Base-by-base conservation (phyloP, 257 asterid species). In the Primulina huaijiensis region DNA sequence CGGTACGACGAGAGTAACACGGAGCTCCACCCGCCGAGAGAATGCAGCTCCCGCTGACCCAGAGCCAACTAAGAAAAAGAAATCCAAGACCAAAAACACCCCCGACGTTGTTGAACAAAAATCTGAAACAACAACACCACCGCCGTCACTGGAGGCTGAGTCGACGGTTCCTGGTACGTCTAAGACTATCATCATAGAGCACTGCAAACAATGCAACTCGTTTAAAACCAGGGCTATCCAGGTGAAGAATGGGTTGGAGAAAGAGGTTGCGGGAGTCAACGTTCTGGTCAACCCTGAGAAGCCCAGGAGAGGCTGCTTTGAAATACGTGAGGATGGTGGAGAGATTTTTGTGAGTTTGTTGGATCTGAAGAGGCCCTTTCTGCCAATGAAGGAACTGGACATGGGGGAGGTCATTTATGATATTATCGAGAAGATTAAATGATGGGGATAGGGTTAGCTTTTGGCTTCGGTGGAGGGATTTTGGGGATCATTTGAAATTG, bases 251-350 rank as follows among this genome's bases (percentile, higher is more conserved):
- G 98, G 79, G 63, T 11, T 92, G 77, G 92, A 92, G 82, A 69
- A 82, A 19, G 84, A 67, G 0, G 81, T 87, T 0, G 69, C 29
- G 33, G 94, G 83, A 2, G 84, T 92, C 59, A 81, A 77, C 12
- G 91, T 92, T 3, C 50, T 86, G 78, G 76, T 92, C 74, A 92
- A 89, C 87, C 89, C 90, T 0, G 95, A 85, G 69, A 86, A 90
- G 70, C 97, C 97, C 0, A 84, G 98, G 43, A 81, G 79, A 78
- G 98, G 97, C 8, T 93, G 98, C 75, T 89, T 93, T 50, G 98
- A 93, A 11, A 79, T 93, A 23, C 85, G 98, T 1, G 88, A 85
- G 43, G 87, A 81, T 17, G 80, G 87, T 8, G 98, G 97, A 8
- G 94, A 80, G 76, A 62, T 70, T 40, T 90, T 90, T 43, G 65